Percentiles rank a stretch among this genome's conserved stretches.
phyloP scores from a whole-genome alignment of 352 stramenopile species.

The Phytophthora chlamydospora region DNA sequence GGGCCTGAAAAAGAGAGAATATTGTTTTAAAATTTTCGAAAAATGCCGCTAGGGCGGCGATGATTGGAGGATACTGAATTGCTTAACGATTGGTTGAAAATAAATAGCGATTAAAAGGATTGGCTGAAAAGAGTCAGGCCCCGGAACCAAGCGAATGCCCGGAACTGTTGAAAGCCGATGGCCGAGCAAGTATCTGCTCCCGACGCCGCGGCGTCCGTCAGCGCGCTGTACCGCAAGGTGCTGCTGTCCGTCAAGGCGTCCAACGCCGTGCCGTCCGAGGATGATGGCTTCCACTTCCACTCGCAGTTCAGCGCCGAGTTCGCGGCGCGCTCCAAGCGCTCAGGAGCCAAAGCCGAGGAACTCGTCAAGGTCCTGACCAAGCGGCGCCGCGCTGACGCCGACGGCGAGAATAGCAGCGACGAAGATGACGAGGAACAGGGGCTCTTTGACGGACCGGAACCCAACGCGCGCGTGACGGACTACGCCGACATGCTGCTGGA shows the following conservation, averaged over 20 bases:
- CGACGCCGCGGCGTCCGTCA: slow-evolving; percentile 49
- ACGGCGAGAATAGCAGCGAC: slow-evolving; percentile 48
- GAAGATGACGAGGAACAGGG: slow-evolving; percentile 44
- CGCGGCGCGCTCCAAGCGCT: slow-evolving; percentile 37
- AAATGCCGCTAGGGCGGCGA: no score
- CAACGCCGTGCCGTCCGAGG: slow-evolving; percentile 75
- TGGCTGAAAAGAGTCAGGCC: no score
- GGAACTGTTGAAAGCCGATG: slow-evolving; percentile 14
- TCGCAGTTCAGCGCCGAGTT: slow-evolving; percentile 76
- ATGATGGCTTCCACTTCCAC: slow-evolving; percentile 89
- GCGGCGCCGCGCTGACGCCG: slow-evolving; percentile 18
- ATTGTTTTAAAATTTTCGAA: no score
- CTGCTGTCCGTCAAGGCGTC: slow-evolving; percentile 82
- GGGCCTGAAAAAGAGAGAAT: no score
- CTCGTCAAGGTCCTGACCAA: slow-evolving; percentile 62
- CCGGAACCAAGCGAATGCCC: no score
- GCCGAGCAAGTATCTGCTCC: slow-evolving; percentile 15
- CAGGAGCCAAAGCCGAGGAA: slow-evolving; percentile 48
- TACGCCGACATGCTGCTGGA: slow-evolving; percentile 84
- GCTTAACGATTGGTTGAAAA: no score
- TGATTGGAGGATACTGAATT: no score
- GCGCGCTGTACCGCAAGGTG: slow-evolving; percentile 77
- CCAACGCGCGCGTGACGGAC: slow-evolving; percentile 75
- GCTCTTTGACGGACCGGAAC: slow-evolving; percentile 81
- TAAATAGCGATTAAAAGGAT: no score